Percentiles rank a stretch among this genome's conserved stretches.
These are phyloP conservation scores for Heritiera littoralis DNA, from an alignment of 345 rosid species.

Conservation along the genomic window DNA sequence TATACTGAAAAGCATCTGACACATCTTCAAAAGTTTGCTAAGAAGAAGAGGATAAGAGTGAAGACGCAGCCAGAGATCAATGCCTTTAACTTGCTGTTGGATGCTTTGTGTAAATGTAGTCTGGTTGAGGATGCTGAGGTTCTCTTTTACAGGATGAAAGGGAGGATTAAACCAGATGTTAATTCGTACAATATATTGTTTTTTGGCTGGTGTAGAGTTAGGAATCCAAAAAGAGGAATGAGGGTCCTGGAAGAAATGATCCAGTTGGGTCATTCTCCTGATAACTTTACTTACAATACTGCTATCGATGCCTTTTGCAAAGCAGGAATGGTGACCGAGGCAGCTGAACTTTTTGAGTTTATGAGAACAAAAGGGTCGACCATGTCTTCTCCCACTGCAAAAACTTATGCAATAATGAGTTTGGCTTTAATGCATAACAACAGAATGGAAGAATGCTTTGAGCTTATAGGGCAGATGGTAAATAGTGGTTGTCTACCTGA, in stretches of 20 bases:
- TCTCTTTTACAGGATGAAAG: slow-evolving; percentile 57
- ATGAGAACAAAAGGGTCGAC: slow-evolving; percentile 82
- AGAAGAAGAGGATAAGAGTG: slow-evolving; percentile 81
- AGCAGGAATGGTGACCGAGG: slow-evolving; percentile 78
- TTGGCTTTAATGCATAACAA: slow-evolving; percentile 61
- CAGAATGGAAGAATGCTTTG: slow-evolving; percentile 63
- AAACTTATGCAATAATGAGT: slow-evolving; percentile 72
- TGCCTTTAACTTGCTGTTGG: slow-evolving; percentile 77
- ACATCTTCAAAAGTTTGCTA: slow-evolving; percentile 82
- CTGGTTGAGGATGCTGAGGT: slow-evolving; percentile 68
- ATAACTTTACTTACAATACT: slow-evolving; percentile 77
- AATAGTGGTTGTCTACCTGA: slow-evolving; percentile 85
- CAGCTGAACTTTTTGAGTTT: slow-evolving; percentile 74
- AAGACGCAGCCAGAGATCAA: slow-evolving; percentile 89
- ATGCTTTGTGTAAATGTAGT: slow-evolving; percentile 85
- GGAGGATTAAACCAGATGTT: slow-evolving; percentile 61
- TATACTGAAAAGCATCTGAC: slow-evolving; percentile 78
- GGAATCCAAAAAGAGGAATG: slow-evolving; percentile 74
- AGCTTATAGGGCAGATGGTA: slow-evolving; percentile 74
- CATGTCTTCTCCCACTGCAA: slow-evolving; percentile 85
- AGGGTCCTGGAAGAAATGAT: slow-evolving; percentile 80
- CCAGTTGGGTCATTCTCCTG: slow-evolving; percentile 68
- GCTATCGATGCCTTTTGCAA: slow-evolving; percentile 83
- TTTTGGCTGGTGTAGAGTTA: slow-evolving; percentile 91
- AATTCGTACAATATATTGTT: slow-evolving; percentile 73